These are phyloP conservation scores for Alternaria longipes DNA, from an alignment of 2,329 filamentous ascomycete genomes.

Conservation along the genomic window DNA sequence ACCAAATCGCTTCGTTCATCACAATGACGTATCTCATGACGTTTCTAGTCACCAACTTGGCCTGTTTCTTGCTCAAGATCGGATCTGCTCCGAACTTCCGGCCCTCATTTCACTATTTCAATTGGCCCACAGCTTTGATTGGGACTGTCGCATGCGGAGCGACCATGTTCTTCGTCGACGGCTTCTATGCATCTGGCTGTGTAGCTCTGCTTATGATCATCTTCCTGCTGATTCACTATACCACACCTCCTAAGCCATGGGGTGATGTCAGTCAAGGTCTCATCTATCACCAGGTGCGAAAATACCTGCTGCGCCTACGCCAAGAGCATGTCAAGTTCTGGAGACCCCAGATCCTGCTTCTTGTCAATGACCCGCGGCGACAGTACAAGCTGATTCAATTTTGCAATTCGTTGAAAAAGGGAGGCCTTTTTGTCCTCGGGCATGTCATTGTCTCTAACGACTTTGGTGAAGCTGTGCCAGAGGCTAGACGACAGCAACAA, in stretches of 20 bases:
- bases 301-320: constrained; percentile 82
- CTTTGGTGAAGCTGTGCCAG: constrained; percentile 79
- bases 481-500: constrained; percentile 81
- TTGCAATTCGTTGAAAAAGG: constrained; percentile 91
- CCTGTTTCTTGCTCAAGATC: constrained; percentile 86
- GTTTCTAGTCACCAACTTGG: constrained; percentile 86
- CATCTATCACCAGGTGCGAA: constrained; percentile 88
- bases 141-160: constrained; percentile 79
- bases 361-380: constrained; percentile 82
- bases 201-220: constrained; percentile 78
- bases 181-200: constrained; percentile 78
- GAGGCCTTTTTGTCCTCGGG: constrained; percentile 82
- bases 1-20: constrained; percentile 87
- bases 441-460: constrained; percentile 89
- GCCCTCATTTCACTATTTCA: constrained; percentile 89
- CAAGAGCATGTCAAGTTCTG: constrained; percentile 95
- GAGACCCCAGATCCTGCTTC: constrained; percentile 85
- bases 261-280: constrained; percentile 89
- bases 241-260: constrained; percentile 86
- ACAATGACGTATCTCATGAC: constrained; percentile 95
- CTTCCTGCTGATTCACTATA: constrained; percentile 86
- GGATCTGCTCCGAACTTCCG: constrained; percentile 89
- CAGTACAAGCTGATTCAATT: constrained; percentile 88
- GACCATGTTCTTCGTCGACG: constrained; percentile 92
- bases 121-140: constrained; percentile 79